Evolutionary conservation across 139 green algal species (phyloP), one percentile per base, ranked within the genome.

Genomic region (Auxenochlorella pyrenoidosa): DNA sequence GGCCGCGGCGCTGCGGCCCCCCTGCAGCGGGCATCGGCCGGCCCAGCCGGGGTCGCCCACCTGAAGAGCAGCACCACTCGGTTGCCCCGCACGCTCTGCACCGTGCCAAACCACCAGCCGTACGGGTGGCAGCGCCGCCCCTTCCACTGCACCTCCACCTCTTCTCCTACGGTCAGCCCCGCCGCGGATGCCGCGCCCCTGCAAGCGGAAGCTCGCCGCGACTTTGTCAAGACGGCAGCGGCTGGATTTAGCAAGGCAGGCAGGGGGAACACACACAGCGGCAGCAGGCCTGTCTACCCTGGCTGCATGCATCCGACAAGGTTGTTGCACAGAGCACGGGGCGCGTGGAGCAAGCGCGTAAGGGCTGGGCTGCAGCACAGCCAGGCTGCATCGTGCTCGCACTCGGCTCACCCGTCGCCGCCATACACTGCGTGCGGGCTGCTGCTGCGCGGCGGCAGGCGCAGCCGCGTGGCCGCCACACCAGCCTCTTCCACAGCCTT

Each of bases 131-230:
- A 40, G 34, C 80, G 80, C 21, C 80, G 80, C 40, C 80, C 79
- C 41, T 85, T 85, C 80, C 80, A 85, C 43, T 85, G 80, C 59
- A 85, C 80, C 63, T 85, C 80, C 63, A 85, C 80, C 63, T 85
- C 80, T 30, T 85, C 80, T 16, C 80, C 80, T 2, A 85, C 80
- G 5, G 36, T 30, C 34, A 85, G 80, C 2, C 80, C 80, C 8
- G 40, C 60, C 12, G 80, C 18, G 3, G 13, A 41, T 16, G 80
- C 75, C 15, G 54, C 54, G 18, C n/a, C 38, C 68, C 68, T 75
- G 68, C 68, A 44, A 13, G 16, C 47, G 47, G 47, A n/a, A n/a
- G n/a, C n/a, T n/a, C n/a, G n/a, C n/a, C n/a, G n/a, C n/a, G 47
- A 12, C 6, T 58, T 58, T 6, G 8, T 58, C 47, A 58, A 12